Percentiles rank a stretch among this genome's conserved stretches.
Evolutionary conservation across 495 filamentous ascomycete genomes (phyloP).

Genomic region (Diplogelasinospora grovesii): DNA sequence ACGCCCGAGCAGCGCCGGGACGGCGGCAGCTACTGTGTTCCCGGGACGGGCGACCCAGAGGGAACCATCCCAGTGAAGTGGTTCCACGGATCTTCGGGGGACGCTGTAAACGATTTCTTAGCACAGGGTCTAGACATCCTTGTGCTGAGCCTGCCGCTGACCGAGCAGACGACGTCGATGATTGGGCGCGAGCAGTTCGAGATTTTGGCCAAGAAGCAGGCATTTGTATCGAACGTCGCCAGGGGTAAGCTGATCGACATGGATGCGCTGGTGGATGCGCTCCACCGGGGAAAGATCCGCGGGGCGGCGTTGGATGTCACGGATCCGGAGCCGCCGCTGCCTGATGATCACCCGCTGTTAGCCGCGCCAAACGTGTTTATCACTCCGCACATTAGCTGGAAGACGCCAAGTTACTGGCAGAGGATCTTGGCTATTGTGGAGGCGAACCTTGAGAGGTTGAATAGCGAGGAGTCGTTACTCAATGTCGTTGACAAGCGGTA

Average conservation of each 20-base stretch:
- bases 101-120: conserved; percentile 59
- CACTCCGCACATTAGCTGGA: conserved; percentile 72
- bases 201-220: conserved; percentile 50
- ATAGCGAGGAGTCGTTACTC: conserved; percentile 20
- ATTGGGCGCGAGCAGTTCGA: conserved; percentile 60
- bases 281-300: conserved; percentile 51
- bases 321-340: conserved; percentile 79
- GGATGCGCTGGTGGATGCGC: conserved; percentile 56
- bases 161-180: conserved; percentile 56
- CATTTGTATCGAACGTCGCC: conserved; percentile 68
- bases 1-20: conserved; percentile 48
- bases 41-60: conserved; percentile 71
- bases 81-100: conserved; percentile 61
- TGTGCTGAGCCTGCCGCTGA: conserved; percentile 69
- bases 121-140: conserved; percentile 65
- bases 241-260: conserved; percentile 67
- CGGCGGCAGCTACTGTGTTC: conserved; percentile 63
- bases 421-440: conserved; percentile 51
- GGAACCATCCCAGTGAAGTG: conserved; percentile 64
- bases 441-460: conserved; percentile 26
- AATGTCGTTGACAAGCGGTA: conserved; percentile 28
- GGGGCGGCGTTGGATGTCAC: conserved; percentile 82
- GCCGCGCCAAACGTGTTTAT: conserved; percentile 65
- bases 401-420: conserved; percentile 50
- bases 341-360: conserved; percentile 63